These are phyloP conservation scores for Akebia trifoliata DNA, from an alignment of 164 flowering plant genomes.

Conservation along the genomic window DNA sequence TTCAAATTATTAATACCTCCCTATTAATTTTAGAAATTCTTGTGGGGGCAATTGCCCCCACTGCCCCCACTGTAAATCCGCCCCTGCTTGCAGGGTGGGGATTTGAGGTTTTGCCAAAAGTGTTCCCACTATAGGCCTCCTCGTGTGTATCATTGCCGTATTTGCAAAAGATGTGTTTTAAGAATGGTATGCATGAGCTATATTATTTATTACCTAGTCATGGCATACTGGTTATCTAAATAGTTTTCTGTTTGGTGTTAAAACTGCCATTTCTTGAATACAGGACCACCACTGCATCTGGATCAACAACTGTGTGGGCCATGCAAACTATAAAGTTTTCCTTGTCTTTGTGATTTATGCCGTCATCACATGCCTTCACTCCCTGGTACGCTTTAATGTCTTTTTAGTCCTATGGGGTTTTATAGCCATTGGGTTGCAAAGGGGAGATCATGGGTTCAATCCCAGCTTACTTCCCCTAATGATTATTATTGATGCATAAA, in stretches of 20 bases:
- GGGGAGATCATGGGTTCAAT: neutral
- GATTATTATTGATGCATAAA: neutral
- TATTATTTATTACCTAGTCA: conserved; percentile 5
- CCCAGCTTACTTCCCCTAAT: neutral
- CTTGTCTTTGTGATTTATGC: conserved; percentile 76
- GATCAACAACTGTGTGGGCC: conserved; percentile 95
- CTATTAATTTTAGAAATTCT: too few species aligned
- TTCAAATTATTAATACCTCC: too few species aligned
- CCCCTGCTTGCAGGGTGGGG: conserved; percentile 99
- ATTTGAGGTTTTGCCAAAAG: conserved; percentile 92
- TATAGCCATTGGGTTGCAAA: too few species aligned
- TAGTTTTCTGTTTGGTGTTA: conserved; percentile 16
- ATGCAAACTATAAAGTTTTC: conserved; percentile 86
- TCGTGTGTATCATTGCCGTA: conserved; percentile 93
- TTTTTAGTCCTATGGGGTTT: neutral
- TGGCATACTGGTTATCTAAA: conserved; percentile 6
- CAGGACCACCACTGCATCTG: conserved; percentile 98
- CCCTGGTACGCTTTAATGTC: conserved; percentile 56
- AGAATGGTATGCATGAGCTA: conserved; percentile 65
- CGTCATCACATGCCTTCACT: conserved; percentile 61
- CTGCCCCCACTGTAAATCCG: too few species aligned
- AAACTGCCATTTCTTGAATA: conserved; percentile 27
- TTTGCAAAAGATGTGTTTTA: conserved; percentile 86
- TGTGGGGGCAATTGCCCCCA: too few species aligned
- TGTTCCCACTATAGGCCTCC: conserved; percentile 90